phyloP scores from a whole-genome alignment of 1,284 basidiomycete species.

The Ganoderma lucidum region DNA sequence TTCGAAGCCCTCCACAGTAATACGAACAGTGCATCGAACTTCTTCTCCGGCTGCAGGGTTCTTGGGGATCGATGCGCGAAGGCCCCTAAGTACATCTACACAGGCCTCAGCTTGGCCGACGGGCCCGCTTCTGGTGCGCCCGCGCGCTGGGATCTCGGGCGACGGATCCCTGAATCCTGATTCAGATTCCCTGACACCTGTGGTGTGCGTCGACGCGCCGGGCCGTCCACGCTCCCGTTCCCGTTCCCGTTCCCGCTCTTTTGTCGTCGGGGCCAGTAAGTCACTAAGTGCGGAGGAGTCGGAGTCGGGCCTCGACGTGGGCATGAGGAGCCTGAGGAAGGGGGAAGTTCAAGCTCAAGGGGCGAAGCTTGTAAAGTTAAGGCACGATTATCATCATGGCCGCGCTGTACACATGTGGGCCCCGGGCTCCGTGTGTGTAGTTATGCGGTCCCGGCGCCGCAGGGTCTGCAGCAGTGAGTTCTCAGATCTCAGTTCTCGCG shows the following conservation, averaged over 20 bases:
- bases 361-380: conserved; percentile 1
- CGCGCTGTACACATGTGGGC: not conserved
- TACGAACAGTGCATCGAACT: not conserved
- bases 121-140: not conserved
- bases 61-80: conserved; percentile 4
- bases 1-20: not conserved
- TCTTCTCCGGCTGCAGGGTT: not conserved
- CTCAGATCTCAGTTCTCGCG: not conserved
- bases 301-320: not conserved
- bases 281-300: not conserved
- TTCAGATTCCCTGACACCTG: no score
- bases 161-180: no score
- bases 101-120: not conserved
- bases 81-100: not conserved
- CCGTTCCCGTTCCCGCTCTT: not conserved
- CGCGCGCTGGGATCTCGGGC: conserved; percentile 5
- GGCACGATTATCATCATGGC: not conserved
- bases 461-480: not conserved
- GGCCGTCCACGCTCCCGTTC: not conserved
- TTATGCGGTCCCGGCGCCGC: not conserved
- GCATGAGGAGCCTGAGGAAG: not conserved
- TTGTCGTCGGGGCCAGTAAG: not conserved
- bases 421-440: not conserved
- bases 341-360: no score
- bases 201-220: no score